phyloP scores from a whole-genome alignment of 371 early-diverging fungal genomes.

The Mortierella sp. region DNA sequence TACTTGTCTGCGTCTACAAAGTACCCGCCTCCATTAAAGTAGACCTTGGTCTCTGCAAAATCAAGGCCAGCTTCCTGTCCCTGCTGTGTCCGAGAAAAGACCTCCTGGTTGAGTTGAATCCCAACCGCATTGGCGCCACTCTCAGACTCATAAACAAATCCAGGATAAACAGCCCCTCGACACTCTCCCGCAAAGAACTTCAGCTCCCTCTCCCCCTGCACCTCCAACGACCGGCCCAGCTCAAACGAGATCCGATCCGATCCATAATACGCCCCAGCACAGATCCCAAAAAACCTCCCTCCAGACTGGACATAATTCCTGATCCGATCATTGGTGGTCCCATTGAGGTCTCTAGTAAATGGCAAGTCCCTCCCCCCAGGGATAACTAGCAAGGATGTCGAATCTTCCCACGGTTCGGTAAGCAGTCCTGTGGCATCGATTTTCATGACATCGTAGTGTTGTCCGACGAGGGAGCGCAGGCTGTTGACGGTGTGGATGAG shows the following conservation, averaged over 20 bases:
- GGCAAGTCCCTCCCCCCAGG: slow-evolving; percentile 94
- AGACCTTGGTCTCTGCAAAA: slow-evolving; percentile 58
- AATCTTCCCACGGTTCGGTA: slow-evolving; percentile 89
- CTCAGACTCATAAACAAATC: slow-evolving; percentile 87
- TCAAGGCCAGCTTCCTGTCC: slow-evolving; percentile 1
- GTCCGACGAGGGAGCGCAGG: slow-evolving; percentile 78
- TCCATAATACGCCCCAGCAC: slow-evolving; percentile 95
- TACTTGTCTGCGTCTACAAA: slow-evolving; percentile 71
- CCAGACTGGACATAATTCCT: slow-evolving; percentile 80
- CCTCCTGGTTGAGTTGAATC: slow-evolving; percentile 23
- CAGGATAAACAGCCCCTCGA: slow-evolving; percentile 81
- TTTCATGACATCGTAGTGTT: slow-evolving; percentile 86
- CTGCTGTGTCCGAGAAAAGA: slow-evolving; percentile 16
- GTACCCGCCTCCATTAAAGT: slow-evolving; percentile 88
- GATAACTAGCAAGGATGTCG: slow-evolving; percentile 86
- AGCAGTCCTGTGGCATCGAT: slow-evolving; percentile 80
- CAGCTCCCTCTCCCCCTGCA: slow-evolving; percentile 81
- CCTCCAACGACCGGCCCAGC: slow-evolving; percentile 71
- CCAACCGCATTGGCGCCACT: slow-evolving; percentile 64
- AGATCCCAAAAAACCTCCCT: slow-evolving; percentile 92
- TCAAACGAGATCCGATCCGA: slow-evolving; percentile 83
- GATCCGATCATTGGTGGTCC: slow-evolving; percentile 73
- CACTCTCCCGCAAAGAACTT: slow-evolving; percentile 81
- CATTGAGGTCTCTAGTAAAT: slow-evolving; percentile 78
- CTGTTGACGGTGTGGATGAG: slow-evolving; percentile 75